Evolutionary conservation across 768 basidiomycete species (phyloP), one percentile per base, ranked within the genome.

Genomic region (Auricularia sp.): DNA sequence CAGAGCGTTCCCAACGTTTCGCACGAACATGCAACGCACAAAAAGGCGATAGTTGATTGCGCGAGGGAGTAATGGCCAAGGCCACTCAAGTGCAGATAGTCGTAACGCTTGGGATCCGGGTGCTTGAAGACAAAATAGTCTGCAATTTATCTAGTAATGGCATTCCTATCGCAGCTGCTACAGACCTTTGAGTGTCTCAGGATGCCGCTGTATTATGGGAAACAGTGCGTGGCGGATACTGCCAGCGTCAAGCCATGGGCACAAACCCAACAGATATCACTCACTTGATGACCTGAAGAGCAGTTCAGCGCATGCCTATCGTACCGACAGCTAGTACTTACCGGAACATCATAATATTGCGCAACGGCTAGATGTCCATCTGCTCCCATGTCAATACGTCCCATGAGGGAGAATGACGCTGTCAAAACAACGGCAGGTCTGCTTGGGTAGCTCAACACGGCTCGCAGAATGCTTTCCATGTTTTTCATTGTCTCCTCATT

Each of bases 261-360:
- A 18, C 18, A 21, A 18, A 16, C 6, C 16, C 47, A 51, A 21
- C 47, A 45, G 2, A 18, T 45, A 18, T 2, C 47, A 18, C 47
- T 51, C 16, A 51, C 47, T 51, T 51, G 47, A 51, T 51, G 47
- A 18, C 14, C 44, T 44, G 44, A 3, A 16, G 37, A 5, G 34
- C 44, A 54, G 33, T 39, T 16, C 6, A 11, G 18, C 21, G 35
- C 44, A 44, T 4, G 13, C 6, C 10, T 14, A 35, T 8, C 1
- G 39, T 47, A 36, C 39, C 51, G 4, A 42, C n/a, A 54, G 21
- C 8, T 2, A 29, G 34, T 10, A 56, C 63, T 34, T 37, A 54
- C 63, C 51, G 63, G 63, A 42, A 64, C 51, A 36, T 56, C 63
- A 34, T 64, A 64, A 24, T 64, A 64, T 29, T 64, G 51, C 14